phyloP scores from a whole-genome alignment of 495 filamentous ascomycete species.

The Penicillium atrosanguineum region DNA sequence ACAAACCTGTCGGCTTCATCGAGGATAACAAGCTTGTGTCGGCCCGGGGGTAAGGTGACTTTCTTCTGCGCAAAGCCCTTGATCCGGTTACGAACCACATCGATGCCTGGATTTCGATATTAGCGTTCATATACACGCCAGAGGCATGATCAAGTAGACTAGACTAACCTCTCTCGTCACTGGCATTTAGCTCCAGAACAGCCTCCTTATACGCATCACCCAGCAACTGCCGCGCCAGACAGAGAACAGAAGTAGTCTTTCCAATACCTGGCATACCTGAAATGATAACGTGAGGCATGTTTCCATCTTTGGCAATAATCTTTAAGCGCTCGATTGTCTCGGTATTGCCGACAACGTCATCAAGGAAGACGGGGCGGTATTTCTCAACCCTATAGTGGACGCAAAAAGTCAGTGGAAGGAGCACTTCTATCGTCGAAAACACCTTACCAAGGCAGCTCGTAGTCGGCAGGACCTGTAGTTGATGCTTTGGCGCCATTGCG shows the following conservation, averaged over 20 bases:
- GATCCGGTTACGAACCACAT: constrained; percentile 97
- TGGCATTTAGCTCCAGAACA: constrained; percentile 92
- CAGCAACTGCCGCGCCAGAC: constrained; percentile 86
- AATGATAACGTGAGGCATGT: constrained; percentile 99
- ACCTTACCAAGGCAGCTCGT: constrained; percentile 88
- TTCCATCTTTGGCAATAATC: constrained; percentile 98
- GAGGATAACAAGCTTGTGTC: constrained; percentile 95
- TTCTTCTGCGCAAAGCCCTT: constrained; percentile 99
- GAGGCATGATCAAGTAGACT: background rate
- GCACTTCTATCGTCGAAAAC: constrained; percentile 6
- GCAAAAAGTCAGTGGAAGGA: constrained; percentile 10
- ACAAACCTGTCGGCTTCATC: constrained; percentile 88
- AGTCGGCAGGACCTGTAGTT: constrained; percentile 60
- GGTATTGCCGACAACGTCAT: constrained; percentile 96
- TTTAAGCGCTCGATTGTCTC: constrained; percentile 97
- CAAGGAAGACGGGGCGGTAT: constrained; percentile 89
- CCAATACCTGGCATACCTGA: constrained; percentile 99
- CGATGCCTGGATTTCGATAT: constrained; percentile 62
- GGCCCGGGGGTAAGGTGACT: constrained; percentile 85
- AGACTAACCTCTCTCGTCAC: constrained; percentile 83
- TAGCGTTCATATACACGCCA: background rate
- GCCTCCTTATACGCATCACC: constrained; percentile 97
- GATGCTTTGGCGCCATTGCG: constrained; percentile 65
- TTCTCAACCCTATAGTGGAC: constrained; percentile 84
- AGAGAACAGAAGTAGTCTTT: constrained; percentile 96